Percentiles rank a stretch among this genome's conserved stretches.
These are phyloP conservation scores for Xylariaceae sp. DNA, from an alignment of 2,329 filamentous ascomycete genomes.

Conservation along the genomic window DNA sequence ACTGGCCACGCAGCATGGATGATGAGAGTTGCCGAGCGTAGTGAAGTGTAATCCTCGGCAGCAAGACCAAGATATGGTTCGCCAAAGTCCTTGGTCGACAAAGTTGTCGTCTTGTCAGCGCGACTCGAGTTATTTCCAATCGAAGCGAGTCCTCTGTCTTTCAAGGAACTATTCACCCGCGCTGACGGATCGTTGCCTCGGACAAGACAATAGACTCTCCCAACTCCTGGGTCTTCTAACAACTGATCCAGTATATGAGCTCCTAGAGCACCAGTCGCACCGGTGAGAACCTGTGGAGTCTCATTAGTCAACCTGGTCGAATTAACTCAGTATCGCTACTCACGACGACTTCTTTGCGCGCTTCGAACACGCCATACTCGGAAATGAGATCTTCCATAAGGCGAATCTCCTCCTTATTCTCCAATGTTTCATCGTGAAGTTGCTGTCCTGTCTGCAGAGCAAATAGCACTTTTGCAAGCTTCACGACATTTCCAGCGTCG, in stretches of 20 bases:
- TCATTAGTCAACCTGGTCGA: slow-evolving; percentile 1
- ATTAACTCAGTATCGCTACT: slow-evolving; percentile 3
- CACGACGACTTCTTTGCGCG: slow-evolving; percentile 22
- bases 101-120: slow-evolving; percentile 32
- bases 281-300: slow-evolving; percentile 35
- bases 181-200: slow-evolving; percentile 23
- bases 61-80: slow-evolving; percentile 38
- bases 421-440: slow-evolving; percentile 8
- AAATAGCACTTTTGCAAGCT: slow-evolving; percentile 35
- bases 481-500: slow-evolving; percentile 37
- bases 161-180: slow-evolving; percentile 21
- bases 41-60: slow-evolving; percentile 24
- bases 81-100: slow-evolving; percentile 39
- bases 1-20: slow-evolving; percentile 51
- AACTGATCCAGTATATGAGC: slow-evolving; percentile 39
- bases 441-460: slow-evolving; percentile 27
- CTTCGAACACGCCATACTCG: slow-evolving; percentile 43
- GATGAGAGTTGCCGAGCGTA: slow-evolving; percentile 37
- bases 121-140: slow-evolving; percentile 9
- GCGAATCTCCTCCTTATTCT: slow-evolving; percentile 33
- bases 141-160: slow-evolving; percentile 18
- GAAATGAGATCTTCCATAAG: slow-evolving; percentile 39
- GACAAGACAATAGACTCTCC: slow-evolving; percentile 37
- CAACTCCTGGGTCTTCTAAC: slow-evolving; percentile 34
- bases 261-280: slow-evolving; percentile 43